Percentiles rank a stretch among this genome's conserved stretches.
Conservation (phyloP, 2,329 filamentous ascomycete species). For the Ceratocystis huliohia region DNA sequence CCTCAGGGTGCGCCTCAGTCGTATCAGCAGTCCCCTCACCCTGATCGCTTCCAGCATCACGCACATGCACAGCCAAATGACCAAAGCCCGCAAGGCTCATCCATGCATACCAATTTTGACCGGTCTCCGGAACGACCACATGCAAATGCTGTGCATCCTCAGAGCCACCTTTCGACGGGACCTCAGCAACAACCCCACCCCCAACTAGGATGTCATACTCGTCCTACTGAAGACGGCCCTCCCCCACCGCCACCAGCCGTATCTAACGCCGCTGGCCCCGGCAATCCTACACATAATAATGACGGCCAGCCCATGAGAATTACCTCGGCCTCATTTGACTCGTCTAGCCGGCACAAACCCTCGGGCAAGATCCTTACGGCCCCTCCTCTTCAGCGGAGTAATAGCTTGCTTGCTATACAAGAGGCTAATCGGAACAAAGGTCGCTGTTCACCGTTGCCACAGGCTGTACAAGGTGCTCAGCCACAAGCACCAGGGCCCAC, state of each 20-base stretch:
- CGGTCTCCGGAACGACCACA: constrained; percentile 25
- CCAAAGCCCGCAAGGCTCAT: constrained; percentile 23
- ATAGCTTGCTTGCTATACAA: constrained; percentile 62
- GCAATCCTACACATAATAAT: background rate
- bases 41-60: constrained; percentile 23
- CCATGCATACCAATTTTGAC: constrained; percentile 23
- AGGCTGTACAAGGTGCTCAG: constrained; percentile 87
- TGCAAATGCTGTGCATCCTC: constrained; percentile 24
- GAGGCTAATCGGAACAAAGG: constrained; percentile 63
- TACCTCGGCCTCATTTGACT: constrained; percentile 24
- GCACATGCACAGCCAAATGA: constrained; percentile 31
- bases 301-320: background rate
- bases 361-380: constrained; percentile 42
- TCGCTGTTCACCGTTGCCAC: constrained; percentile 74
- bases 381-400: constrained; percentile 27
- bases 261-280: constrained; percentile 27
- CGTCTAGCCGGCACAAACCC: constrained; percentile 31
- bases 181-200: constrained; percentile 23
- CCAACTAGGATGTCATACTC: constrained; percentile 25
- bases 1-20: constrained; percentile 23
- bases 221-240: constrained; percentile 35
- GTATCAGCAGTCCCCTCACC: constrained; percentile 31
- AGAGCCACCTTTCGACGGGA: constrained; percentile 26
- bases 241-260: constrained; percentile 39
- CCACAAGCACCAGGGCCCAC: constrained; percentile 64